Conservation (phyloP, 1,139 yeast species). For the Oligophagozyma castellii region DNA sequence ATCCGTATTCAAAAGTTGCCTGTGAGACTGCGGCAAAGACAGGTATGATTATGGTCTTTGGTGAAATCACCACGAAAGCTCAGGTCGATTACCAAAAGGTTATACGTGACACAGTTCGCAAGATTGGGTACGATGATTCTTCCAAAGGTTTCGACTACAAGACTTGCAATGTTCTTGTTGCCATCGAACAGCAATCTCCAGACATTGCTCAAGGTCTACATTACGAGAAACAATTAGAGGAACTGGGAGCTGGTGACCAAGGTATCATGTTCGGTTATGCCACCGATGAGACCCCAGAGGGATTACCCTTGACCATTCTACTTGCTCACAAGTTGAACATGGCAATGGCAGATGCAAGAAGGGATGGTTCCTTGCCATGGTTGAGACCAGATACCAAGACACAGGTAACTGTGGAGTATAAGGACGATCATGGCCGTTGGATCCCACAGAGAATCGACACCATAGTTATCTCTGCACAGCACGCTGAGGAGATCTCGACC, state of each 20-base stretch:
- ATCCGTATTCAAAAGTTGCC: conserved; percentile 96
- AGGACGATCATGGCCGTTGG: conserved; percentile 88
- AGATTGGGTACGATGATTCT: conserved; percentile 93
- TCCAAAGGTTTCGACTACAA: conserved; percentile 98
- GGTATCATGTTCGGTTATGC: conserved; percentile 99
- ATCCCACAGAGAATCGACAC: conserved; percentile 95
- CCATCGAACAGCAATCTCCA: conserved; percentile 98
- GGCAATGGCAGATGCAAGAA: conserved; percentile 94
- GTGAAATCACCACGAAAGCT: conserved; percentile 98
- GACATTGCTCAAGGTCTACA: conserved; percentile 99
- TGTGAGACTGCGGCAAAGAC: conserved; percentile 99
- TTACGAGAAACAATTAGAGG: conserved; percentile 92
- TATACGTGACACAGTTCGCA: conserved; percentile 95
- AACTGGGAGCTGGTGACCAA: conserved; percentile 99
- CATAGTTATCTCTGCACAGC: conserved; percentile 94
- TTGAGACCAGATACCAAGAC: conserved; percentile 99
- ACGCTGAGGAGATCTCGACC: conserved; percentile 88
- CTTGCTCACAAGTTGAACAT: conserved; percentile 93
- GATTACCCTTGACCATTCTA: conserved; percentile 86
- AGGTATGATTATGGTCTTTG: conserved; percentile 98
- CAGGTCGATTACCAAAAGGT: conserved; percentile 90
- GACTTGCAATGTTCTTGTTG: conserved; percentile 97
- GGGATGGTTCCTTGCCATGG: conserved; percentile 90
- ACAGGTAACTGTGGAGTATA: conserved; percentile 96
- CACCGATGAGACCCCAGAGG: conserved; percentile 96